These are phyloP conservation scores for Lachnellula cervina DNA, from an alignment of 2,329 filamentous ascomycete genomes.

Conservation along the genomic window DNA sequence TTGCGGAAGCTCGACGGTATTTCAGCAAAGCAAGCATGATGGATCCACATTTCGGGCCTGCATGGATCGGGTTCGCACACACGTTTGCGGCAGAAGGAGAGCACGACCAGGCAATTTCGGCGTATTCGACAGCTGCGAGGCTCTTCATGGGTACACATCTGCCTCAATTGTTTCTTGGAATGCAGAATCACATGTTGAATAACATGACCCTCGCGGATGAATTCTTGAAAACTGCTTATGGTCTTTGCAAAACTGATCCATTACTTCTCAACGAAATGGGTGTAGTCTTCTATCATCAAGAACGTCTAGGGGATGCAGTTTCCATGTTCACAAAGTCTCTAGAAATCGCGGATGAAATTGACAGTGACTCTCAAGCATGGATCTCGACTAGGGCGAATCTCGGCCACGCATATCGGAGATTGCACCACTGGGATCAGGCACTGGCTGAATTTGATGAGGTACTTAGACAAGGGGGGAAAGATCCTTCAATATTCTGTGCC, in stretches of 20 bases:
- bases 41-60: conserved; percentile 94
- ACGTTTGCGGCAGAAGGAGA: conserved; percentile 97
- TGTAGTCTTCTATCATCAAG: conserved; percentile 91
- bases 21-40: conserved; percentile 98
- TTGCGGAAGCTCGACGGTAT: conserved; percentile 89
- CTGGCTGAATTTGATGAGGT: conserved; percentile 83
- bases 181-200: conserved; percentile 96
- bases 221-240: conserved; percentile 85
- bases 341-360: conserved; percentile 71
- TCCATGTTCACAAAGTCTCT: conserved; percentile 75
- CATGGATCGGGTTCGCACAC: conserved; percentile 98
- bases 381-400: conserved; percentile 82
- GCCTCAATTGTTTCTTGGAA: conserved; percentile 91
- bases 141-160: conserved; percentile 96
- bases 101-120: conserved; percentile 95
- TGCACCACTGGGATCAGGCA: conserved; percentile 64
- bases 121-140: conserved; percentile 90
- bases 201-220: conserved; percentile 93
- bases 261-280: conserved; percentile 93
- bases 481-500: conserved; percentile 71
- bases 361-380: conserved; percentile 77
- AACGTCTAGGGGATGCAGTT: conserved; percentile 69
- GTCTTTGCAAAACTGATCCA: conserved; percentile 77
- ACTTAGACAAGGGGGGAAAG: conserved; percentile 73
- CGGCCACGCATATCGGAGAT: conserved; percentile 76